Evolutionary conservation across 768 basidiomycete species (phyloP).

Genomic region (Mycena haematopus): DNA sequence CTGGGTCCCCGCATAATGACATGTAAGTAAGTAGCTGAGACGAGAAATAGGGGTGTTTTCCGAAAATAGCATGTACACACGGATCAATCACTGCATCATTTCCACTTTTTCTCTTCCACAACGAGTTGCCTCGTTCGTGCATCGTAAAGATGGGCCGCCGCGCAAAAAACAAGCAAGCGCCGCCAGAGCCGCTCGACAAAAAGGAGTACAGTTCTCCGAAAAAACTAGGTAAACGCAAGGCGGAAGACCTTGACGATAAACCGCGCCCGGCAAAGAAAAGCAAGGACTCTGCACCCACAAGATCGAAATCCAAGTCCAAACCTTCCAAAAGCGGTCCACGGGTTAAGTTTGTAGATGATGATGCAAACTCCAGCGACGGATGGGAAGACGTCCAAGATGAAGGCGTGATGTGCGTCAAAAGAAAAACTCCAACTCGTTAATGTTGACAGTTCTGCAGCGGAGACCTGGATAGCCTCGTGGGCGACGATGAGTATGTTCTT

Average conservation of each 20-base stretch:
- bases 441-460: slow-evolving; percentile 36
- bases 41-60: slow-evolving; percentile 10
- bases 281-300: slow-evolving; percentile 41
- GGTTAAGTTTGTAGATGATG: slow-evolving; percentile 36
- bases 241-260: slow-evolving; percentile 47
- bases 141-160: slow-evolving; percentile 84
- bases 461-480: slow-evolving; percentile 57
- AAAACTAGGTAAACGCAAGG: slow-evolving; percentile 79
- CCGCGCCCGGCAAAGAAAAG: slow-evolving; percentile 51
- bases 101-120: slow-evolving; percentile 28
- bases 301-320: slow-evolving; percentile 34
- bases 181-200: slow-evolving; percentile 64
- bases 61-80: slow-evolving; percentile 32
- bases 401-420: slow-evolving; percentile 48
- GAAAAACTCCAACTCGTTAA: slow-evolving; percentile 44
- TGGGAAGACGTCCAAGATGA: slow-evolving; percentile 71
- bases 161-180: slow-evolving; percentile 82
- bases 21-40: slow-evolving; percentile 24
- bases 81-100: slow-evolving; percentile 29
- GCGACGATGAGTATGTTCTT: slow-evolving; percentile 48
- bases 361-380: slow-evolving; percentile 50
- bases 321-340: slow-evolving; percentile 34
- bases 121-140: slow-evolving; percentile 11
- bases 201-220: slow-evolving; percentile 52
- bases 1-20: slow-evolving; percentile 71